phyloP scores from a whole-genome alignment of 2,329 filamentous ascomycete species.

The Cladosporium sp. region DNA sequence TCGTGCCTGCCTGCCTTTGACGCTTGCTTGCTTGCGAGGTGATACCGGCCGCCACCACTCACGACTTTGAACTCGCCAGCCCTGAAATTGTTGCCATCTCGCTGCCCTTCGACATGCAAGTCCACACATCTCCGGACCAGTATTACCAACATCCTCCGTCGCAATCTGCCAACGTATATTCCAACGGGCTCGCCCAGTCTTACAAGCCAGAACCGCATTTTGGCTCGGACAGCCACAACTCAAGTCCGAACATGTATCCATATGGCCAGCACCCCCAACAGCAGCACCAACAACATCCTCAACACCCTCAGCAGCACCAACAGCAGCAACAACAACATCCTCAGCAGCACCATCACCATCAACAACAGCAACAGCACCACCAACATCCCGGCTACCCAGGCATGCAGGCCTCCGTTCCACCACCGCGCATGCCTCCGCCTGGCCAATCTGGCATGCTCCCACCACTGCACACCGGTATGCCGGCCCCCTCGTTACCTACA shows the following conservation, averaged over 20 bases:
- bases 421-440: constrained; percentile 16
- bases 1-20: neutral
- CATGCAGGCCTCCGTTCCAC: constrained; percentile 26
- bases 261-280: constrained; percentile 16
- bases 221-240: constrained; percentile 12
- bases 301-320: constrained; percentile 21
- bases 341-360: constrained; percentile 20
- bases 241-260: constrained; percentile 18
- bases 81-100: neutral
- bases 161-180: constrained; percentile 17
- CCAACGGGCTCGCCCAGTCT: constrained; percentile 14
- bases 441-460: constrained; percentile 23
- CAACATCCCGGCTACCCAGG: constrained; percentile 19
- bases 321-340: constrained; percentile 16
- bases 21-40: neutral
- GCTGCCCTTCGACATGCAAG: constrained; percentile 13
- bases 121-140: constrained; percentile 13
- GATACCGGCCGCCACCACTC: neutral
- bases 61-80: neutral
- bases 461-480: constrained; percentile 22
- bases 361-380: constrained; percentile 22
- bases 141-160: constrained; percentile 16
- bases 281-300: constrained; percentile 15
- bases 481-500: constrained; percentile 12
- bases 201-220: constrained; percentile 16